Evolutionary conservation across 1,284 basidiomycete species (phyloP), one percentile per base, ranked within the genome.

Genomic region (Ustilago cynodontis): DNA sequence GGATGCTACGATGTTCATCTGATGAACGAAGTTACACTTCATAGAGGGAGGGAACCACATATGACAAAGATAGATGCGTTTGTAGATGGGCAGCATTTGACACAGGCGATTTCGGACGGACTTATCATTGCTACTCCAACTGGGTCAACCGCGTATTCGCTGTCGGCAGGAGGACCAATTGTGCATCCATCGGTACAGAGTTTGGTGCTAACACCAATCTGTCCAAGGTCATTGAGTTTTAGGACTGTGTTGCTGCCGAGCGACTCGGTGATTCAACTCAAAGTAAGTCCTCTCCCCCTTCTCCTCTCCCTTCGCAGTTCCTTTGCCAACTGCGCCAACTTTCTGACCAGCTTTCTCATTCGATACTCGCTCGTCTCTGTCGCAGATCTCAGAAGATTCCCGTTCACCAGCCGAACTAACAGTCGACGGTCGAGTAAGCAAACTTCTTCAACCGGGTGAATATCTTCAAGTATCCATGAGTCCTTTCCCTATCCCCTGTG

Each of bases 21-120:
- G 37, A 96, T 98, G 94, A 98, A 98, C 84, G 96, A 98, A 87
- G 91, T 98, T 61, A 91, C 94, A 11, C 88, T 98, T 24, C 96
- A 98, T 86, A 91, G 95, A 24, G 95, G 95, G 5, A 90, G 93
- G 28, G 93, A 93, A 77, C 93, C 95, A 1, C 95, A 98, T 82
- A 89, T 98, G 59, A 95, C 94, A 70, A 94, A 93, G 6, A 94
- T 98, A 65, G 94, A 98, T 83, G 93, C 94, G 10, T 97, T 90
- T 86, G 94, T 97, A n/a, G 93, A 98, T 82, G 94, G 93, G 0
- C 93, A 96, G 83, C 94, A 97, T 87, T 89, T 98, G 16, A 98
- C 95, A 0, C 94, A 97, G 87, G 93, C 94, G 20, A 94, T 98
- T 62, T 94, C 94, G 35, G 95, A 98, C 82, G 95, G 95, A 20